These are phyloP conservation scores for Dothiorella sarmentorum DNA, from an alignment of 2,329 filamentous ascomycete genomes.

Conservation along the genomic window DNA sequence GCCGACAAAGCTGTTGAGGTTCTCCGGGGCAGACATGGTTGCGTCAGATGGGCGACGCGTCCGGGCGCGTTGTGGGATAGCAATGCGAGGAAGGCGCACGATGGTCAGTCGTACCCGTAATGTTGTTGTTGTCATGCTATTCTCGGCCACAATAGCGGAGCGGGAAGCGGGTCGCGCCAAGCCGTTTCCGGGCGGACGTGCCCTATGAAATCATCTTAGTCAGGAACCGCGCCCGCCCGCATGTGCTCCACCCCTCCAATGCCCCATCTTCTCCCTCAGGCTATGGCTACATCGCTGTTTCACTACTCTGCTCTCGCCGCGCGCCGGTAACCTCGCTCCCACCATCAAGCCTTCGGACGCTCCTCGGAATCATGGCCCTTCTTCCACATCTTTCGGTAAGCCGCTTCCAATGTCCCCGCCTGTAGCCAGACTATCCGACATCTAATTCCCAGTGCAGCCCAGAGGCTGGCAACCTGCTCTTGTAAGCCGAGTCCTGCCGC, in stretches of 20 bases:
- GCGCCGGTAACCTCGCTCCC: constrained; percentile 12
- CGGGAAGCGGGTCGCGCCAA: constrained; percentile 9
- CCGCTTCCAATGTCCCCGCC: not conserved
- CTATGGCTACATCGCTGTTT: constrained; percentile 4
- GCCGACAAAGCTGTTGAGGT: constrained; percentile 64
- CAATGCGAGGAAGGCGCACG: constrained; percentile 5
- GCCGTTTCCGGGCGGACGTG: not conserved
- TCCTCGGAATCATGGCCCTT: constrained; percentile 18
- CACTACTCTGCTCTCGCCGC: not conserved
- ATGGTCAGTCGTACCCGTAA: not conserved
- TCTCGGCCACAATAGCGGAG: not conserved
- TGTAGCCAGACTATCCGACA: constrained; percentile 5
- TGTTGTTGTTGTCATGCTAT: constrained; percentile 13
- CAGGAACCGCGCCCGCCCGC: constrained; percentile 9
- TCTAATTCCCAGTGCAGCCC: constrained; percentile 18
- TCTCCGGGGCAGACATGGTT: constrained; percentile 38
- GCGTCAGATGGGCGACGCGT: not conserved
- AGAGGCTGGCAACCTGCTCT: constrained; percentile 31
- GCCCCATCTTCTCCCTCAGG: constrained; percentile 3
- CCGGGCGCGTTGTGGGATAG: constrained; percentile 5
- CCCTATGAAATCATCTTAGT: constrained; percentile 17
- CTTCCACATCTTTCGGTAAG: constrained; percentile 19
- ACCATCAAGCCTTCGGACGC: too few species aligned
- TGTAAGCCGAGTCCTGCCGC: constrained; percentile 21
- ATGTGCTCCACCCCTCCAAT: constrained; percentile 3